Base-by-base conservation (phyloP, 2,329 filamentous ascomycete genomes). In the Pestalotiopsis sp. region DNA sequence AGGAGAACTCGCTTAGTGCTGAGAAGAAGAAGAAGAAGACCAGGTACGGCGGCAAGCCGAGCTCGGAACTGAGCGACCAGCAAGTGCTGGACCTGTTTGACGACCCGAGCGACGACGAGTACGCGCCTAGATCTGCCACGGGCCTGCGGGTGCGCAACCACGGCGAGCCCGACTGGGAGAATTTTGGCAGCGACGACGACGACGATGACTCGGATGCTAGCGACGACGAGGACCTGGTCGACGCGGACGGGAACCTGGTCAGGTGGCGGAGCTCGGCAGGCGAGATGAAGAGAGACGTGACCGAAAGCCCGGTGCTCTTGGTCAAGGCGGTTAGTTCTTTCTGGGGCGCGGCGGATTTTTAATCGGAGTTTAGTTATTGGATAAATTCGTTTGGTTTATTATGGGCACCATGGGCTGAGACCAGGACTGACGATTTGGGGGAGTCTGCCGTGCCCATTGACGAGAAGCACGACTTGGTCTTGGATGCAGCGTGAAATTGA, bases 191-290 rank as follows among this genome's bases (percentile, higher is more conserved):
- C n/a, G 55, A 57, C 40, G 39, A 17, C 39, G 39, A 59, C 56
- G 20, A 22, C 26, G 35, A 22, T 17, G 30, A 61, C 39, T 30
- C 20, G 9, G 61, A 64, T 38, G 26, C 30, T 35, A 35, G 20
- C 39, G 20, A 26, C 61, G 61, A 64, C 11, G 61, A 64, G 59
- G 35, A 38, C n/a, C 30, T 35, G 59, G 59, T 62, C 4, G 35
- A 62, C 35, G 30, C 59, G 30, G 14, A 62, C 20, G 59, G 59
- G 7, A 62, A 62, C 35, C 59, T 40, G 59, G 26, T 62, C n/a
- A 52, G 20, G 44, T 35, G 56, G 56, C 56, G 24, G 56, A 59
- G 24, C 11, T 26, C 56, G 56, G 30, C 4, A 7, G 24, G 24
- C 9, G 30, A 13, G 30, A 6, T 6, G n/a, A 35, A 35, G 6